Evolutionary conservation across 164 flowering plant species (phyloP), one percentile per base, ranked within the genome.

Genomic region (Vitis labrusca): DNA sequence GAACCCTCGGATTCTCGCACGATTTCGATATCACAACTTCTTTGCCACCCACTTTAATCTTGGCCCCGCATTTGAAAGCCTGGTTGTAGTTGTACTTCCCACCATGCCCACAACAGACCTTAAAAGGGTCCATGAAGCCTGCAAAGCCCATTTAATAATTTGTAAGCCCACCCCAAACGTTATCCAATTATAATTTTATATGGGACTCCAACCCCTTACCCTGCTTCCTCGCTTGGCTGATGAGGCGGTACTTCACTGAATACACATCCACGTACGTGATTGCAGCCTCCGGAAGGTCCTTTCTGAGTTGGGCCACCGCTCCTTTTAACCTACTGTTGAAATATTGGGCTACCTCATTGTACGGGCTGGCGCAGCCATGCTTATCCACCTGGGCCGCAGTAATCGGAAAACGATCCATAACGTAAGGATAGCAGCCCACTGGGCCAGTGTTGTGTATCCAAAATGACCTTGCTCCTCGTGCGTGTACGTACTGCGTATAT

Each of bases 91-190:
- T 84, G 64, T 86, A 86, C 64, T 81, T 84, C 17, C 88, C 88
- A 23, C 89, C 88, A 51, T 82, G 83, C 0, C 90, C 90, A 65
- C 96, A 90, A 64, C 96, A 93, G 6, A 89, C 86, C 50, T 59
- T 59, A 5, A 90, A 56, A 0, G 96, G 91, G 0, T 83, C 14
- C 79, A 67, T 72, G 67, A 93, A 90, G 3, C 94, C 94, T 91
- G 82, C 73, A 77, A 63, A 8, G 5, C 6, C 57, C 27, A 37
- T 37, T 37, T 37, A 37, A 37, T 37, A 37, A 23, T 23, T 23
- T 23, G 27, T 23, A 23, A 23, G 27, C 27, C 27, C 27, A 23
- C 27, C 27, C 1, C 27, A 23, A 23, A 23, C 27, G 27, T 23
- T 6, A 37, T 37, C 44, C 44, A 37, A 37, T 37, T 6, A 37